These are phyloP conservation scores for Trichoderma parareesei DNA, from an alignment of 495 filamentous ascomycete species.

Conservation along the genomic window DNA sequence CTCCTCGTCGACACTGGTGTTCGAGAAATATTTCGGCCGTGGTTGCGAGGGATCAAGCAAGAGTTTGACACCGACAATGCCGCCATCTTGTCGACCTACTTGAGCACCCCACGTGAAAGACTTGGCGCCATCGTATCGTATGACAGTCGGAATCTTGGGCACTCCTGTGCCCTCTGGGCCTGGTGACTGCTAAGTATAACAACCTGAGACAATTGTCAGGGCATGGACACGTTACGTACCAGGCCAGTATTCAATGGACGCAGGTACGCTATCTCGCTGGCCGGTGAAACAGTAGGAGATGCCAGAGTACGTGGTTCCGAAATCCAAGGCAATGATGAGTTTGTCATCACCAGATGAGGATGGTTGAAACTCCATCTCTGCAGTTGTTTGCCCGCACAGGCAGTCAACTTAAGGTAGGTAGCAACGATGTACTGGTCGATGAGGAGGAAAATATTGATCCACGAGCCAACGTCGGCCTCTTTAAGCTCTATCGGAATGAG, in stretches of 20 bases:
- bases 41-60: constrained; percentile 28
- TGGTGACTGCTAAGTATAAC: too few species aligned
- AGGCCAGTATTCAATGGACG: not conserved
- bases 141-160: constrained; percentile 21
- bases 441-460: not conserved
- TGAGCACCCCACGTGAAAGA: constrained; percentile 20
- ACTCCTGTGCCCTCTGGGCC: constrained; percentile 15
- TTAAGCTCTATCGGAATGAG: not conserved
- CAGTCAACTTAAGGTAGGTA: not conserved
- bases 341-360: not conserved
- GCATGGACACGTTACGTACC: too few species aligned
- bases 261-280: constrained; percentile 7
- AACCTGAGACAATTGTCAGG: too few species aligned
- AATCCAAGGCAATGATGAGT: constrained; percentile 22
- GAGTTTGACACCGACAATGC: constrained; percentile 22
- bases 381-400: too few species aligned
- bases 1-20: constrained; percentile 14
- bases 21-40: constrained; percentile 18
- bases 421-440: not conserved
- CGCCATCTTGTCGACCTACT: constrained; percentile 13
- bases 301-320: constrained; percentile 24
- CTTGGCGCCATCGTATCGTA: constrained; percentile 16
- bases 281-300: constrained; percentile 21
- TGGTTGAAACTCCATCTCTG: not conserved
- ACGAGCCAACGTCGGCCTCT: not conserved